Base-by-base conservation (phyloP, 495 filamentous ascomycete genomes). In the Lichina pygmaea region DNA sequence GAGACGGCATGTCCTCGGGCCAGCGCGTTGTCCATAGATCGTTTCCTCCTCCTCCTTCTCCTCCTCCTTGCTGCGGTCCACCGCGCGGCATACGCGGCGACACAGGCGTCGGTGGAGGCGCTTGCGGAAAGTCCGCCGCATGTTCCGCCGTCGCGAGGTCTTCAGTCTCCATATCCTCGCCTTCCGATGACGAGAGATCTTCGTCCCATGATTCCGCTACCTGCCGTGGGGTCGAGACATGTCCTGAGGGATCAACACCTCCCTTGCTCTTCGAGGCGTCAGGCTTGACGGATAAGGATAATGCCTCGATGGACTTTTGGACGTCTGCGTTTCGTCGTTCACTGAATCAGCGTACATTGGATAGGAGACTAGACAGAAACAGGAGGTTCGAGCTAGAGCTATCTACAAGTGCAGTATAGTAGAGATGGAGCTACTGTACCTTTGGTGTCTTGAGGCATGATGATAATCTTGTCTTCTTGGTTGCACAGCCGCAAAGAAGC, bases 131-230 rank as follows among this genome's bases (percentile, higher is more conserved):
- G 13, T 43, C 30, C 15, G 24, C 44, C 2, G 9, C 42, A 13
- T 32, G n/a, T 1, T 3, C 13, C 17, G 40, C 12, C 8, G 39
- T 12, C 11, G 44, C 12, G 34, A 9, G 9, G 24, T n/a, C 9
- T 33, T 43, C 42, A 33, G 42, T 17, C 11, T 46, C 44, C 11
- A 5, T 46, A 32, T 43, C 30, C 0, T 17, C 42, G 34, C 48
- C 47, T 37, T 49, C 47, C 6, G 30, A 43, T 12, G 47, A 12
- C 10, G 30, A 34, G 30, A 49, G 44, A 7, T 49, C 47, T 33
- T 49, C 47, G 12, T 49, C 47, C 47, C 47, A 49, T 0, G 47
- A 49, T 3, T 49, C 47, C 5, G 33, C 47, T 9, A 49, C 24
- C 43, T 48, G 16, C 24, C 1, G 0, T 32, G 7, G 13, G 8